A percentile compares a stretch with the other conserved stretches of the same genome.
Evolutionary conservation across 2,329 filamentous ascomycete species (phyloP).

Genomic region (Colletotrichum phormii): DNA sequence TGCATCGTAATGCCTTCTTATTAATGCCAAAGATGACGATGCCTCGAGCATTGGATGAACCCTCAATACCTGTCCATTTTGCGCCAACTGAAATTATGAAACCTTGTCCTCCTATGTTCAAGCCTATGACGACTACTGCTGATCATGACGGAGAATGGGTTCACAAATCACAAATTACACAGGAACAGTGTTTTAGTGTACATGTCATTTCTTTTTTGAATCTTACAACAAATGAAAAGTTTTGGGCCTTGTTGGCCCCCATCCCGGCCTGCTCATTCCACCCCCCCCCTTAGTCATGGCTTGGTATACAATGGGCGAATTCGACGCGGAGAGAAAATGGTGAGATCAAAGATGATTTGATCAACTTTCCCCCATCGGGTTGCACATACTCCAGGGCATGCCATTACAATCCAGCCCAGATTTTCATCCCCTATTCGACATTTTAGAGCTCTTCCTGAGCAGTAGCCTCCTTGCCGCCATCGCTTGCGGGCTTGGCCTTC

Average conservation of each 20-base stretch:
- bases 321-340: neutral
- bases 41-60: neutral
- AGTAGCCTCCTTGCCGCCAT: conserved; percentile 67
- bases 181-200: neutral
- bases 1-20: neutral
- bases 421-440: too few species aligned
- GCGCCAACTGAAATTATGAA: neutral
- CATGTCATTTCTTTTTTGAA: neutral
- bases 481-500: conserved; percentile 72
- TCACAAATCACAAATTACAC: neutral
- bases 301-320: conserved; percentile 6
- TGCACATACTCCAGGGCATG: neutral
- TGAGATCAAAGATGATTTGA: neutral
- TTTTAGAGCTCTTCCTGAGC: conserved; percentile 51
- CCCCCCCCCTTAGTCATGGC: neutral
- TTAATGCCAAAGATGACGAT: conserved; percentile 24
- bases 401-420: neutral
- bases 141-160: neutral
- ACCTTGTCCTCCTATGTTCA: neutral
- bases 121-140: too few species aligned
- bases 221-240: neutral
- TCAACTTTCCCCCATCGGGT: neutral
- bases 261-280: too few species aligned
- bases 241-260: neutral
- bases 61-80: neutral